A percentile compares a stretch with the other conserved stretches of the same genome.
phyloP scores from a whole-genome alignment of 2,329 filamentous ascomycete genomes.

The Colletotrichum echinochloae region DNA sequence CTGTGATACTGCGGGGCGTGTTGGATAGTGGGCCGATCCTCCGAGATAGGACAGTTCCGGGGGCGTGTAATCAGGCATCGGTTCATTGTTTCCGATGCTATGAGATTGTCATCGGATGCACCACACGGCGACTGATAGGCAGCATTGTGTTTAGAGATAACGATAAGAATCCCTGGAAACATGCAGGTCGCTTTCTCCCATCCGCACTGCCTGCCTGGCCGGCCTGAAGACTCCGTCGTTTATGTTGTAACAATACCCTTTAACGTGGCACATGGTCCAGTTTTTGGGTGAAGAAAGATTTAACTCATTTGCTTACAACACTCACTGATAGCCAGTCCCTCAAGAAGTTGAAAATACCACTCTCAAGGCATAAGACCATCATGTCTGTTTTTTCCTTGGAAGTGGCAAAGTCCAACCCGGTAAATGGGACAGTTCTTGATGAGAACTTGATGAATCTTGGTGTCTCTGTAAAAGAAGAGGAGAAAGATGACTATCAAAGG shows the following conservation, averaged over 20 bases:
- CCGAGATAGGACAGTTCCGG: slow-evolving; percentile 9
- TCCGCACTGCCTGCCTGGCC: neutral
- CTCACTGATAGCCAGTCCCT: accelerated
- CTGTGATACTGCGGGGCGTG: neutral
- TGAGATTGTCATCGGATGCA: neutral
- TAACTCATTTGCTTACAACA: no score
- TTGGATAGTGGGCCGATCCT: slow-evolving; percentile 13
- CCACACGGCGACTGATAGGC: neutral
- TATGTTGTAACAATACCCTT: no score
- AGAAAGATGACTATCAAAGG: slow-evolving; percentile 26
- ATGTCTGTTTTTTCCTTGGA: slow-evolving; percentile 33
- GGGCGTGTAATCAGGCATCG: neutral
- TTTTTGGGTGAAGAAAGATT: neutral
- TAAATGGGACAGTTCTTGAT: slow-evolving; percentile 11
- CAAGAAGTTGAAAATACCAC: neutral
- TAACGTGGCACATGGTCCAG: neutral
- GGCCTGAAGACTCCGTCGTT: neutral
- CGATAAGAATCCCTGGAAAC: neutral
- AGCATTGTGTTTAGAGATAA: neutral
- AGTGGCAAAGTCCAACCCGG: slow-evolving; percentile 20
- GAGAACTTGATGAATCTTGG: slow-evolving; percentile 1
- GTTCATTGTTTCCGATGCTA: neutral
- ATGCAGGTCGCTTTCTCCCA: neutral
- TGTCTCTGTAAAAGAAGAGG: neutral
- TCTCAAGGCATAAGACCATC: neutral